Evolutionary conservation across 208 protist species (phyloP).

Genomic region (Wallacemonas rigidus): DNA sequence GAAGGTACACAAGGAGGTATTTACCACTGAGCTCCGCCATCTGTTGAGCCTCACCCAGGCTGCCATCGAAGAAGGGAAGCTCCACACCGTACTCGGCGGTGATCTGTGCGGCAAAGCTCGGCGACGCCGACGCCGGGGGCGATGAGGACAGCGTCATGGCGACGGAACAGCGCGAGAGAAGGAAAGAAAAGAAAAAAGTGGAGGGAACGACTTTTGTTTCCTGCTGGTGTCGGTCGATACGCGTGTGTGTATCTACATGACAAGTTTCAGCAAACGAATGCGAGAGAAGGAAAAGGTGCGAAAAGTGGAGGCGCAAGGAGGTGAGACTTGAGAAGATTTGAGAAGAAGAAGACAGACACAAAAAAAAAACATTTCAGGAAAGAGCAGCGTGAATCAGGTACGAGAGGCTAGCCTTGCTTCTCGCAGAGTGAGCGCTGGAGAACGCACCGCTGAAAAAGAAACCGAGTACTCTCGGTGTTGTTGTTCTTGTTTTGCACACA

Average conservation of each 20-base stretch:
- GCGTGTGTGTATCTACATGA: too few relatives aligned
- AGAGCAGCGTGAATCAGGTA: too few relatives aligned
- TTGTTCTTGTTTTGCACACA: too few relatives aligned
- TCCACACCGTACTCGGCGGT: conserved; percentile 40
- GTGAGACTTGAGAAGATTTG: too few relatives aligned
- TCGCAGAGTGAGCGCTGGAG: too few relatives aligned
- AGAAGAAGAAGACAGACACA: too few relatives aligned
- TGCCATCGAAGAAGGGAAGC: conserved; percentile 60
- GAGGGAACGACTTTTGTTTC: not conserved
- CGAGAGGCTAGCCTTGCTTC: too few relatives aligned
- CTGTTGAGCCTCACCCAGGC: conserved; percentile 59
- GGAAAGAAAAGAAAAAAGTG: conserved; percentile 12
- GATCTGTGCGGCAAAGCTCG: conserved; percentile 33
- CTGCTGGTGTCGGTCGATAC: too few relatives aligned
- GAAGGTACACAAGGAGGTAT: conserved; percentile 81
- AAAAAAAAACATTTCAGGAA: too few relatives aligned
- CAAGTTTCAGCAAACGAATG: not conserved
- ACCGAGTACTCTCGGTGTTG: too few relatives aligned
- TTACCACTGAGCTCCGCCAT: conserved; percentile 38
- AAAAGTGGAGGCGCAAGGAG: too few relatives aligned
- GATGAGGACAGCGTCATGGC: not conserved
- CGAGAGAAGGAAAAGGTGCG: not conserved
- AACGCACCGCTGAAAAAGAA: too few relatives aligned
- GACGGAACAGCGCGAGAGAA: conserved; percentile 1
- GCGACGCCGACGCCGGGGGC: not conserved